A percentile compares a stretch with the other conserved stretches of the same genome.
These are phyloP conservation scores for Camillea tinctor DNA, from an alignment of 2,329 filamentous ascomycete species.

Conservation along the genomic window DNA sequence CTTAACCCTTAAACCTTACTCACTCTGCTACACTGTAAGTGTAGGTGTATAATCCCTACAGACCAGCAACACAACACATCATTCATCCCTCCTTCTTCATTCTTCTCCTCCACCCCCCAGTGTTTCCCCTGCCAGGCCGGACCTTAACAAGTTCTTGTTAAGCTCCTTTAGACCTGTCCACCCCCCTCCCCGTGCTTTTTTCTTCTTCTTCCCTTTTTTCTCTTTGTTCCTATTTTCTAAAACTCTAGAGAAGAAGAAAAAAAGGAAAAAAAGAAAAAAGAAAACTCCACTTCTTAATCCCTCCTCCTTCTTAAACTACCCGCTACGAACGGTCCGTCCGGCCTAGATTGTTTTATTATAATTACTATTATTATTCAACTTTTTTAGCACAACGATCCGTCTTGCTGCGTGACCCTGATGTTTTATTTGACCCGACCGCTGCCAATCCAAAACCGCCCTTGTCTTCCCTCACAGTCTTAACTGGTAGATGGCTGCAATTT, in stretches of 20 bases:
- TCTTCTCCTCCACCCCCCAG: not conserved
- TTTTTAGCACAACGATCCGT: not conserved
- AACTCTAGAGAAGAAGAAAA: too few relatives aligned
- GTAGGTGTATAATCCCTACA: too few relatives aligned
- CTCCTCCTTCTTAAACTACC: not conserved
- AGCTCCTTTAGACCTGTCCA: not conserved
- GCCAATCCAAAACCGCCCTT: slow-evolving; percentile 6
- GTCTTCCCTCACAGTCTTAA: slow-evolving; percentile 2
- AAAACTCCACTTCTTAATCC: not conserved
- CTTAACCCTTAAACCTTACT: too few relatives aligned
- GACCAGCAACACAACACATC: not conserved
- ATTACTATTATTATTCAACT: not conserved
- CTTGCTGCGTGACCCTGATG: slow-evolving; percentile 7
- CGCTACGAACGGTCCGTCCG: not conserved
- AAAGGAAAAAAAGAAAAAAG: too few relatives aligned
- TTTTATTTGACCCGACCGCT: slow-evolving; percentile 8
- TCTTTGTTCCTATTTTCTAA: not conserved
- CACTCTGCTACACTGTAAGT: too few relatives aligned
- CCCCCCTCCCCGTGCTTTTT: not conserved
- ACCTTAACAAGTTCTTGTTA: not conserved
- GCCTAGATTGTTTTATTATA: not conserved
- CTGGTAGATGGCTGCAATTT: slow-evolving; percentile 23
- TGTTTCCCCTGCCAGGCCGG: not conserved
- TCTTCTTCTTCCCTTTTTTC: too few relatives aligned
- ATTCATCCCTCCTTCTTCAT: not conserved